Evolutionary conservation across 306 rosid species (phyloP).

Genomic region (Astragalus glycyphyllos): DNA sequence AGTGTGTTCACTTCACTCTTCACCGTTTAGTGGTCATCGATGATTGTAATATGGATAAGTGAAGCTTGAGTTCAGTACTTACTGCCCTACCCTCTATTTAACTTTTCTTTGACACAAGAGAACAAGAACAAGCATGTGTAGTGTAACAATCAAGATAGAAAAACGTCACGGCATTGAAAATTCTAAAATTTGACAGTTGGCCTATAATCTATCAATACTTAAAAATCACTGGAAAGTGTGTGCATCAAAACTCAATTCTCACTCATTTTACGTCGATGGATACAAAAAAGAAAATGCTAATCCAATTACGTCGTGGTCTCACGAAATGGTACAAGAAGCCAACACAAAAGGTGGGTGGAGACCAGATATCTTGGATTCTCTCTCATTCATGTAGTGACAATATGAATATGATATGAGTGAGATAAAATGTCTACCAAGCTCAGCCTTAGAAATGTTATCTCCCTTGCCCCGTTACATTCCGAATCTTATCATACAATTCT

Average conservation of each 20-base stretch:
- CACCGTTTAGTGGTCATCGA: constrained; percentile 54
- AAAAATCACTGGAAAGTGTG: no score
- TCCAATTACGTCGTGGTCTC: constrained; percentile 30
- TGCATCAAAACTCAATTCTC: no score
- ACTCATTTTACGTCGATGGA: no score
- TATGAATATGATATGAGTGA: constrained; percentile 1
- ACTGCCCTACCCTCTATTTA: constrained; percentile 24
- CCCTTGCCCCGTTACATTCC: constrained; percentile 3
- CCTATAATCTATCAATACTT: no score
- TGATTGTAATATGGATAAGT: constrained; percentile 54
- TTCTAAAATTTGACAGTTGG: no score
- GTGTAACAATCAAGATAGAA: no score
- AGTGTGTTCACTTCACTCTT: constrained; percentile 43
- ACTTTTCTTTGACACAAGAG: no score
- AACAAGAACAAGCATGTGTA: no score
- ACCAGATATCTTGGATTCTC: background rate
- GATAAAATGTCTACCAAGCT: constrained; percentile 44
- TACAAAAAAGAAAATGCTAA: background rate
- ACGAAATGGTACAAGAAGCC: background rate
- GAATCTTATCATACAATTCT: constrained; percentile 35
- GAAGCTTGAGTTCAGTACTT: constrained; percentile 41
- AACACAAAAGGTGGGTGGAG: constrained; percentile 39
- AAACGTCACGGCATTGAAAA: no score
- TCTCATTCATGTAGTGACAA: constrained; percentile 38
- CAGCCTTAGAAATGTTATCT: constrained; percentile 74